Evolutionary conservation across 2,329 filamentous ascomycete species (phyloP).

Genomic region (Xylaria digitata): DNA sequence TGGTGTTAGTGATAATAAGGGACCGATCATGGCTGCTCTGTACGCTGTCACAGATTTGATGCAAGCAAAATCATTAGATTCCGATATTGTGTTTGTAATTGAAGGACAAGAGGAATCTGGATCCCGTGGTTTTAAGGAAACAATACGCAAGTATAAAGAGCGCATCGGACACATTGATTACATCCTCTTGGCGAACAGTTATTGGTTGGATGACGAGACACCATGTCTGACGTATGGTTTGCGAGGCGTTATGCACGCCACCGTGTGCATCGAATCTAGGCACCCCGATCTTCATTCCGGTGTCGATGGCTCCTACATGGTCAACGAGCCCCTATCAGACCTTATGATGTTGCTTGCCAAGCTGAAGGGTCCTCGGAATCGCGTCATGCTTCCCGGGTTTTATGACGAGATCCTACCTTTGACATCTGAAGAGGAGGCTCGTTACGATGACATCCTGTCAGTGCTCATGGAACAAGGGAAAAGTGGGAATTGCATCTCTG

Average conservation of each 20-base stretch:
- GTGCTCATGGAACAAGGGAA: slow-evolving; percentile 80
- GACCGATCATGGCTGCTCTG: slow-evolving; percentile 91
- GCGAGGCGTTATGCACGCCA: slow-evolving; percentile 92
- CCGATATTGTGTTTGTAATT: slow-evolving; percentile 92
- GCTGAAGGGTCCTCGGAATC: slow-evolving; percentile 83
- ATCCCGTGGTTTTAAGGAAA: slow-evolving; percentile 88
- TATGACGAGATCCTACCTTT: slow-evolving; percentile 85
- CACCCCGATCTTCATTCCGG: slow-evolving; percentile 93
- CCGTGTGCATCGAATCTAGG: slow-evolving; percentile 85
- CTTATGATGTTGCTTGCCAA: slow-evolving; percentile 84
- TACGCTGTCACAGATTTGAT: slow-evolving; percentile 92
- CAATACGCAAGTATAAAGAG: slow-evolving; percentile 81
- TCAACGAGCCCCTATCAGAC: slow-evolving; percentile 93
- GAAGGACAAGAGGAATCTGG: slow-evolving; percentile 98
- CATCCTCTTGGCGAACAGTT: slow-evolving; percentile 95
- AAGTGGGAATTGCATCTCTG: slow-evolving; percentile 58
- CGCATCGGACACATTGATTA: slow-evolving; percentile 93
- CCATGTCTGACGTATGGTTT: slow-evolving; percentile 96
- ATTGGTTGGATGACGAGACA: slow-evolving; percentile 96
- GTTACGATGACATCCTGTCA: slow-evolving; percentile 86
- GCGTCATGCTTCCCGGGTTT: slow-evolving; percentile 86
- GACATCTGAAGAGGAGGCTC: slow-evolving; percentile 77
- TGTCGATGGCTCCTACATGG: slow-evolving; percentile 91
- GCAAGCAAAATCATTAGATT: slow-evolving; percentile 83
- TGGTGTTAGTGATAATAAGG: slow-evolving; percentile 98